Conservation (phyloP, 352 stramenopile species). For the Phytophthora macrochlamydospora region DNA sequence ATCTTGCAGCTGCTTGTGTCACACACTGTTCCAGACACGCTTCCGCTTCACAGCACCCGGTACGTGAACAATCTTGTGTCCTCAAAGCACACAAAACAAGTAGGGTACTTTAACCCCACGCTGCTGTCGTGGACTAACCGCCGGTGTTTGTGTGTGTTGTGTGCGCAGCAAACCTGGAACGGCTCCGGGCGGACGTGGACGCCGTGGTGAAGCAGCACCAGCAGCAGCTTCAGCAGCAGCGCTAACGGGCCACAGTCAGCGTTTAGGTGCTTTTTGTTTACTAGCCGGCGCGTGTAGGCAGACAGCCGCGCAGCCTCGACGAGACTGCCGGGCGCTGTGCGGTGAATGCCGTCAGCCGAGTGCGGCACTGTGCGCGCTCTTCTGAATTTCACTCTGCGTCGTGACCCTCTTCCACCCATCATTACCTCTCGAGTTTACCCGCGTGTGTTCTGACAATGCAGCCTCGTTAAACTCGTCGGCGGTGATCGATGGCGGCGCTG, state of each 20-base stretch:
- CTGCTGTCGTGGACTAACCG: conserved; percentile 1
- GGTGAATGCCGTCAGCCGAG: no score
- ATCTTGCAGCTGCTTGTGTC: conserved; percentile 80
- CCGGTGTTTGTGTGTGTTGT: background rate
- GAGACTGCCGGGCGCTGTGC: no score
- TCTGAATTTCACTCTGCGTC: background rate
- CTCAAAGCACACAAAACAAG: background rate
- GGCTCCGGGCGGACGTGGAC: conserved; percentile 44
- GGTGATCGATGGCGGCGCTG: no score
- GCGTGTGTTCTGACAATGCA: background rate
- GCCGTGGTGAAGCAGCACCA: conserved; percentile 51
- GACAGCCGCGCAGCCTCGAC: no score
- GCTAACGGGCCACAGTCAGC: conserved; percentile 6
- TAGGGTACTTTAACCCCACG: no score
- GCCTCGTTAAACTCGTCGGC: no score
- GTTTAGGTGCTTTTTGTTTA: conserved; percentile 18
- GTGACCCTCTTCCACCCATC: conserved; percentile 2
- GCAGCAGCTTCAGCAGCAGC: conserved; percentile 40
- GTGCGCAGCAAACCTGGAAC: conserved; percentile 42
- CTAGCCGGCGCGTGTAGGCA: background rate
- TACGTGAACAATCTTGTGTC: conserved; percentile 30
- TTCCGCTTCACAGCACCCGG: conserved; percentile 78
- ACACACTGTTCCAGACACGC: conserved; percentile 88
- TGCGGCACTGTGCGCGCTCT: background rate
- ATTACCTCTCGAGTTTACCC: background rate